Base-by-base conservation (phyloP, 2,329 filamentous ascomycete genomes). In the Hawksworthiomyces lignivorus region DNA sequence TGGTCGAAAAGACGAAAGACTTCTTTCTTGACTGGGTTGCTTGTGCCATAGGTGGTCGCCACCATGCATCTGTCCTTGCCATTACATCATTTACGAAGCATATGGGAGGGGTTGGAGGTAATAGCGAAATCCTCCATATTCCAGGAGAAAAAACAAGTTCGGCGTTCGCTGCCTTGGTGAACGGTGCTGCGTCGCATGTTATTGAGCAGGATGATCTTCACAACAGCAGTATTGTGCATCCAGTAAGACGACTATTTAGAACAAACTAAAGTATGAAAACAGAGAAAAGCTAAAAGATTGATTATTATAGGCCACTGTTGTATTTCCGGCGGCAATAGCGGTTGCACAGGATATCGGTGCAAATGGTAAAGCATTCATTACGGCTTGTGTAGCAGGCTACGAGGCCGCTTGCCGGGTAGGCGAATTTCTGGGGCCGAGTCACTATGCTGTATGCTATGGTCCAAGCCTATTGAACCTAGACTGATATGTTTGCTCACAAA, bases 201-300 rank as follows among this genome's bases (percentile, higher is more conserved):
- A n/a, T n/a, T n/a, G n/a, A n/a, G n/a, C n/a, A n/a, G n/a, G n/a
- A n/a, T n/a, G n/a, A n/a, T n/a, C n/a, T n/a, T n/a, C n/a, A n/a
- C n/a, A n/a, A n/a, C n/a, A n/a, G n/a, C n/a, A n/a, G 41, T 22
- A 31, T 43, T 12, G 29, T 36, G 17, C 41, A 43, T 17, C 35
- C 41, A 10, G 36, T 39, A 19, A 24, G 28, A 19, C 27, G 10
- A n/a, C 19, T 17, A 5, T 29, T 6, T 15, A 20, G 8, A 19
- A n/a, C 11, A 20, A 19, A 32, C 11, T 12, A 24, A 9, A 27
- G 22, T 36, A 18, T 17, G 9, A 21, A 20, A 26, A 18, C n/a
- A n/a, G n/a, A n/a, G n/a, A n/a, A n/a, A n/a, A n/a, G n/a, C n/a
- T n/a, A n/a, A n/a, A n/a, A n/a, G n/a, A n/a, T n/a, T n/a, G n/a